These are phyloP conservation scores for Astraeus odoratus DNA, from an alignment of 768 basidiomycete species.

Conservation along the genomic window DNA sequence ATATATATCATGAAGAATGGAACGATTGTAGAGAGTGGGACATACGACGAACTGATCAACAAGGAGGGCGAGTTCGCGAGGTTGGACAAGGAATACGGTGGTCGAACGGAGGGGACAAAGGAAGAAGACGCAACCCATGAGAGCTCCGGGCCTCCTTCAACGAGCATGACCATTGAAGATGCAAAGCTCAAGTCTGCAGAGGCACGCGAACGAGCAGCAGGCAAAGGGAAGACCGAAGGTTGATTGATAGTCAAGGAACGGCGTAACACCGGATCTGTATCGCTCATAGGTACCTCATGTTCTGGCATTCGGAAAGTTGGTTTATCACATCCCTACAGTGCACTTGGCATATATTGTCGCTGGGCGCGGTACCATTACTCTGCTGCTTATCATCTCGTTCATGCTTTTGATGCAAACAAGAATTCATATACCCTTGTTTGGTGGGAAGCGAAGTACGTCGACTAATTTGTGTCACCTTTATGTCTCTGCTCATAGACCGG, in stretches of 20 bases:
- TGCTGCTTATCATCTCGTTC: slow-evolving; percentile 42
- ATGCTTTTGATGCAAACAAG: slow-evolving; percentile 53
- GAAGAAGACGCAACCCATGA: slow-evolving; percentile 22
- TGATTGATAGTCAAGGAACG: slow-evolving; percentile 59
- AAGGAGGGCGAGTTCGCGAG: slow-evolving; percentile 48
- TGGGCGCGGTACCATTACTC: slow-evolving; percentile 42
- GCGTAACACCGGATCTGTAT: slow-evolving; percentile 58
- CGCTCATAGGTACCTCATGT: slow-evolving; percentile 40
- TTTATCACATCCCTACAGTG: slow-evolving; percentile 29
- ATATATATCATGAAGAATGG: slow-evolving; percentile 46
- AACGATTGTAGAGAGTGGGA: slow-evolving; percentile 40
- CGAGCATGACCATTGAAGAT: slow-evolving; percentile 23
- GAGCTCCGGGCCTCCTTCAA: slow-evolving; percentile 6
- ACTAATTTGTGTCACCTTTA: neutral
- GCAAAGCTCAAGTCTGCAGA: slow-evolving; percentile 33
- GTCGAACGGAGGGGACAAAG: slow-evolving; percentile 27
- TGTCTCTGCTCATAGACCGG: neutral
- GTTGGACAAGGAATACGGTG: slow-evolving; percentile 58
- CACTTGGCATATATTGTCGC: slow-evolving; percentile 55
- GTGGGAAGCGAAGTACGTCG: slow-evolving; percentile 57
- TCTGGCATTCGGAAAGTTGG: neutral
- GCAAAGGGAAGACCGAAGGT: slow-evolving; percentile 59
- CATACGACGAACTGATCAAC: slow-evolving; percentile 44
- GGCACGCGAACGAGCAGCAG: slow-evolving; percentile 32
- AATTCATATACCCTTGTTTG: slow-evolving; percentile 65